Base-by-base conservation (phyloP, 2,329 filamentous ascomycete genomes). In the Xylaria sp. region DNA sequence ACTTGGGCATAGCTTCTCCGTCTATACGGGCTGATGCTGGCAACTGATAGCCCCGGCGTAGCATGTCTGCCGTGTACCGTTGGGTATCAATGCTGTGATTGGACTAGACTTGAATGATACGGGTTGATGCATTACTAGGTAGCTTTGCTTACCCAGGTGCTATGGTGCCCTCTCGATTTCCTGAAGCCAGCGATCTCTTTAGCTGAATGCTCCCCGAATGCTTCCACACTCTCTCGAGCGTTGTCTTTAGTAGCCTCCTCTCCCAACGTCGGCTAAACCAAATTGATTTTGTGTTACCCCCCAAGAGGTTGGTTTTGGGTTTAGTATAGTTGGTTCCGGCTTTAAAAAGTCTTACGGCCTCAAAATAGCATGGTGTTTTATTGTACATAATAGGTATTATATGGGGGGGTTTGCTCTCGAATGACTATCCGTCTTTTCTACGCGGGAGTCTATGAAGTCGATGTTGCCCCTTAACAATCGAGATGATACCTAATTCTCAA, bases 11-110 rank as follows among this genome's bases (percentile, higher is more conserved):
- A 1, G 19, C 34, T 36, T 6, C 51, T n/a, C 9, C 5, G 7
- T 6, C 36, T 21, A 27, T 21, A 2, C 48, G 21, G 30, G 7
- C 3, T 36, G 51, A 19, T 34, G 50, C 17, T 12, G 39, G 51
- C 58, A 51, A 21, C 39, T 12, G 14, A 39, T 42, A 21, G 30
- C 21, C 42, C 4, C 27, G 51, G 48, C 24, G 12, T 50, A 34
- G 42, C 27, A 32, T 6, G 27, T 36, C 58, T 62, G 54, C 19
- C 47, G 50, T 14, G 60, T 67, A 34, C 14, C 36, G 53, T 51
- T n/a, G 19, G 47, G 2, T 21, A 12, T 32, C 12, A n/a, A 48
- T 4, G 42, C 11, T 21, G 32, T 45, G 47, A 47, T 69, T 60
- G 58, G 67, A 24, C 59, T 5, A 36, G 30, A 21, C 47, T 34